Evolutionary conservation across 306 rosid genomes (phyloP), one percentile per base, ranked within the genome.

Genomic region (Cucumis cinereus): DNA sequence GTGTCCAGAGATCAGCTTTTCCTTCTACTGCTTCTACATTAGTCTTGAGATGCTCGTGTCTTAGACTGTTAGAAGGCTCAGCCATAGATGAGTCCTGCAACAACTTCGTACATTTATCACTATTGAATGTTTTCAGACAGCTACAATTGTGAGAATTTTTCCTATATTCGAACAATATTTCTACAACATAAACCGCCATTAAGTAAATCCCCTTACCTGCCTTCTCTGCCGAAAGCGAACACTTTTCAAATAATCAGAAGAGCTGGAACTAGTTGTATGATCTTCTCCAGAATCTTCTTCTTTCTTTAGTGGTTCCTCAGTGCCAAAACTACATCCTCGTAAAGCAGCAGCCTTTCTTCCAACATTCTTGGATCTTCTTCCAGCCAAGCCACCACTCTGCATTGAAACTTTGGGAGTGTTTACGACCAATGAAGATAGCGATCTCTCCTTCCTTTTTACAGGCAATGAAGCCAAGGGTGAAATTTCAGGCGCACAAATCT

Each of bases 1-100:
- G 99, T 16, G 95, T 94, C 99, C 99, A 94, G 72, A 94, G 89
- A 86, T 94, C 99, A 49, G 78, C 89, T 85, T 94, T 94, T 53
- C 96, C 97, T 77, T 94, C 98, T 58, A 50, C 72, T 68, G 77
- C 79, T 73, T 87, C 93, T 38, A 76, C 81, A 61, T 79, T 77
- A 72, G 81, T 79, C 69, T 86, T 84, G 15, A 38, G 52, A 58
- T 83, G 87, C 80, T 77, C 85, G 54, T 68, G 80, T 80, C 67
- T 85, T 75, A 71, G 83, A 83, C 83, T 86, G 78, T 86, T 83
- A 73, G 95, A 92, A 81, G 88, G 78, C 82, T 88, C 95, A 12
- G 89, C 84, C 17, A 78, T 9, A 26, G 85, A 83, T 77, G 86
- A 83, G 78, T 81, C 89, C 99, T 94, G 85, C 81, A 79, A 69